Conservation (phyloP, 139 green algal species). For the Pseudopediastrum boryanum region DNA sequence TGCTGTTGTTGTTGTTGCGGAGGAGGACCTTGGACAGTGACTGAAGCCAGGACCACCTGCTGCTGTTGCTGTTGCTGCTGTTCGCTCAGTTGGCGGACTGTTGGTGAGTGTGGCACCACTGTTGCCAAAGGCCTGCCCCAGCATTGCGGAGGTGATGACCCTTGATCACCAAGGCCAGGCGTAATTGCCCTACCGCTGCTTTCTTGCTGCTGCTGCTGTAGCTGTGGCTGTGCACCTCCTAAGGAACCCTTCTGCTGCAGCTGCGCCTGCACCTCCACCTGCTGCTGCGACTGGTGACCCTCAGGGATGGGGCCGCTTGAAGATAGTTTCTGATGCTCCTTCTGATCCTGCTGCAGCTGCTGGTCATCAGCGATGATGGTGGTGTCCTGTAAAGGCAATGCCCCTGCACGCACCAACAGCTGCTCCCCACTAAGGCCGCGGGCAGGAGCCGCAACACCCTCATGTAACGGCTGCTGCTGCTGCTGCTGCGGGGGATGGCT, state of each 20-base stretch:
- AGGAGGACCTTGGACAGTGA: background rate
- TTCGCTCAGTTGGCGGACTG: background rate
- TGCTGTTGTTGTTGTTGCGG: background rate
- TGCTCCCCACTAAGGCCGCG: too few relatives aligned
- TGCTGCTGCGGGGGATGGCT: background rate
- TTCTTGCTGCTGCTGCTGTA: conserved; percentile 18
- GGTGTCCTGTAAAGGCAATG: background rate
- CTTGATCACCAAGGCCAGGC: background rate
- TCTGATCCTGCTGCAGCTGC: background rate
- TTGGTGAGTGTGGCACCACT: conserved; percentile 7
- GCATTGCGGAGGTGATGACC: background rate
- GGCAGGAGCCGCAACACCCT: too few relatives aligned
- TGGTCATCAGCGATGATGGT: background rate
- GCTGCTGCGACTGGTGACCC: too few relatives aligned
- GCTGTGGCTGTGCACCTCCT: background rate
- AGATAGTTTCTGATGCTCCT: conserved; percentile 14
- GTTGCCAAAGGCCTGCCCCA: conserved; percentile 17
- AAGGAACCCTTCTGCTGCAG: background rate
- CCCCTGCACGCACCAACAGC: background rate
- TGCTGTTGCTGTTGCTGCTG: background rate
- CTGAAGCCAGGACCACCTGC: too few relatives aligned
- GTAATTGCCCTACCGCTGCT: background rate
- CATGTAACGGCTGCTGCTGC: conserved; percentile 3
- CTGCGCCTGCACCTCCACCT: background rate
- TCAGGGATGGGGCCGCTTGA: background rate